Evolutionary conservation across 2,329 filamentous ascomycete species (phyloP).

Genomic region (Coleophoma eucalyptorum): DNA sequence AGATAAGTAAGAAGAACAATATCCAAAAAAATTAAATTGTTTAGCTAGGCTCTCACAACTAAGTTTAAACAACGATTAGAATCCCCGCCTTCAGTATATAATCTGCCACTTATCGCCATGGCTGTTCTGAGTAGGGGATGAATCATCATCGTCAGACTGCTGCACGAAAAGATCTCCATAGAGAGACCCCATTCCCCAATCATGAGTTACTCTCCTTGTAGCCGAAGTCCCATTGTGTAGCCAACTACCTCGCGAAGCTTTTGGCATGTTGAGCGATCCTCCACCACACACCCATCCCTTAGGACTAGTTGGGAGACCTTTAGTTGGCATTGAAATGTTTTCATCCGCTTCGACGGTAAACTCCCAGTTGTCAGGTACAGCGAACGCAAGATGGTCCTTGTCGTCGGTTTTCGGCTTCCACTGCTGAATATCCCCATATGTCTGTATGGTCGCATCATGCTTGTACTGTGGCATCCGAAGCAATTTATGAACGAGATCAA

Average conservation of each 20-base stretch:
- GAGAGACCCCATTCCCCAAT: not conserved
- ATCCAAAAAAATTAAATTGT: too few relatives aligned
- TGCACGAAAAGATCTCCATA: not conserved
- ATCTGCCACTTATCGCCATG: too few relatives aligned
- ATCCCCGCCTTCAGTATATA: too few relatives aligned
- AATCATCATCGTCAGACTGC: too few relatives aligned
- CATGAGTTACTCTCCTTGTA: not conserved
- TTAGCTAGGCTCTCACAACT: too few relatives aligned
- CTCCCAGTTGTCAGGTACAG: not conserved
- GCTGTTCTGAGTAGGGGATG: too few relatives aligned
- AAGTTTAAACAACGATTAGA: too few relatives aligned
- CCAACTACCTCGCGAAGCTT: not conserved
- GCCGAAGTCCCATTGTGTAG: not conserved
- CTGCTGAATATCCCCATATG: not conserved
- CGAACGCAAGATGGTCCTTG: not conserved
- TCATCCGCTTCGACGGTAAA: not conserved
- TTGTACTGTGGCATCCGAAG: conserved; percentile 5
- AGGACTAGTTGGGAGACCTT: too few relatives aligned
- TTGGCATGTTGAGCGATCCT: not conserved
- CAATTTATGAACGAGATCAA: conserved; percentile 7
- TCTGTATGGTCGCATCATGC: not conserved
- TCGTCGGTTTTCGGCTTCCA: not conserved
- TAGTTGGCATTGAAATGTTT: not conserved
- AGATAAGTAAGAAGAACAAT: too few relatives aligned
- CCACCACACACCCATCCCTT: too few relatives aligned